phyloP scores from a whole-genome alignment of 2,329 filamentous ascomycete genomes.

The Diaporthe sp. region DNA sequence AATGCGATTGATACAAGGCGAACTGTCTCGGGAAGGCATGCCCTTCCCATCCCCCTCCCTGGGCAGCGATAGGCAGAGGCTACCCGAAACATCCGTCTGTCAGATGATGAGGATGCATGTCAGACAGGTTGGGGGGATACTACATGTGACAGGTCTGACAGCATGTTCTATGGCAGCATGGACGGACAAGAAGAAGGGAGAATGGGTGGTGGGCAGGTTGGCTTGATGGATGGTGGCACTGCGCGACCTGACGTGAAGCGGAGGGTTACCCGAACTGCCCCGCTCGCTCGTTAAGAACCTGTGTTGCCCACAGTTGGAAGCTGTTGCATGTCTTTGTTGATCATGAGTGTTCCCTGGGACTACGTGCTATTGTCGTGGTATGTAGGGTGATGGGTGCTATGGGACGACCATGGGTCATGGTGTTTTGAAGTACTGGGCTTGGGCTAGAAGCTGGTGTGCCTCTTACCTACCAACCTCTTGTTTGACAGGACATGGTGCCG shows the following conservation, averaged over 20 bases:
- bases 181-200: background rate
- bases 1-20: background rate
- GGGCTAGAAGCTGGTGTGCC: background rate
- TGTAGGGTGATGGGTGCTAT: background rate
- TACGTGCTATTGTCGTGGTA: background rate
- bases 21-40: constrained; percentile 12
- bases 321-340: background rate
- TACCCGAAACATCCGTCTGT: background rate
- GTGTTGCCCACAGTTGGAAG: too few species aligned
- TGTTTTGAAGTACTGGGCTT: too few species aligned
- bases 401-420: background rate
- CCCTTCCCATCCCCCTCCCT: background rate
- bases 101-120: background rate
- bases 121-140: background rate
- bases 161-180: background rate
- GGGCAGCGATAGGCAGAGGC: background rate
- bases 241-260: background rate
- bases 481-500: background rate
- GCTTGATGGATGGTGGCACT: constrained; percentile 1
- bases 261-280: background rate
- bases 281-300: background rate
- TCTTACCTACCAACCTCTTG: background rate
- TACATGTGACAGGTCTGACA: background rate
- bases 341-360: background rate
- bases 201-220: background rate